A percentile compares a stretch with the other conserved stretches of the same genome.
Evolutionary conservation across 345 rosid genomes (phyloP).

Genomic region (Streptanthus diversifolius): DNA sequence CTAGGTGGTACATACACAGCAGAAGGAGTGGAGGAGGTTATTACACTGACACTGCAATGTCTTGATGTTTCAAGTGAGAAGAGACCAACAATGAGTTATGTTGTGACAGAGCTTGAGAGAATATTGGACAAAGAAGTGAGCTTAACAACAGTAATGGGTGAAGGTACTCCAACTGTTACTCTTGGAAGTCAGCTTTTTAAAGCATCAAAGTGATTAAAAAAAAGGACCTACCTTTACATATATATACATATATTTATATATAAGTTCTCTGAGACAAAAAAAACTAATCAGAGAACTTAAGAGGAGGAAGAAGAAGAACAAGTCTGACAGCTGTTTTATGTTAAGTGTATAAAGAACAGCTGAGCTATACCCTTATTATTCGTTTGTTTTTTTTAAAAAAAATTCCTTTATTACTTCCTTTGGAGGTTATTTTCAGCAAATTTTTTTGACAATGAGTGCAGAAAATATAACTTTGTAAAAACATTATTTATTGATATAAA

Average conservation of each 20-base stretch:
- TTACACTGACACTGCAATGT: constrained; percentile 53
- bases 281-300: constrained; percentile 32
- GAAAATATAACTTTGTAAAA: constrained; percentile 45
- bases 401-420: constrained; percentile 10
- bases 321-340: constrained; percentile 62
- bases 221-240: constrained; percentile 35
- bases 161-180: constrained; percentile 72
- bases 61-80: constrained; percentile 73
- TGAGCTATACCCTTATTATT: constrained; percentile 48
- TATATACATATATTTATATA: constrained; percentile 13
- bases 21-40: constrained; percentile 79
- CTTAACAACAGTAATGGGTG: constrained; percentile 80
- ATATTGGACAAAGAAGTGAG: constrained; percentile 74
- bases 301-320: constrained; percentile 13
- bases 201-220: constrained; percentile 41
- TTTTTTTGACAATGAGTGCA: constrained; percentile 36
- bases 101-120: constrained; percentile 72
- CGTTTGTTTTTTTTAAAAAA: constrained; percentile 11
- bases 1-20: constrained; percentile 64
- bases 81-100: constrained; percentile 67
- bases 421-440: constrained; percentile 31
- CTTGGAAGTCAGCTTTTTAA: constrained; percentile 87
- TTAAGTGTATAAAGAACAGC: constrained; percentile 75
- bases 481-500: constrained; percentile 44
- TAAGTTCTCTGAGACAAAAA: constrained; percentile 13